Evolutionary conservation across 2,329 filamentous ascomycete species (phyloP).

Genomic region (Xylariaceae sp.): DNA sequence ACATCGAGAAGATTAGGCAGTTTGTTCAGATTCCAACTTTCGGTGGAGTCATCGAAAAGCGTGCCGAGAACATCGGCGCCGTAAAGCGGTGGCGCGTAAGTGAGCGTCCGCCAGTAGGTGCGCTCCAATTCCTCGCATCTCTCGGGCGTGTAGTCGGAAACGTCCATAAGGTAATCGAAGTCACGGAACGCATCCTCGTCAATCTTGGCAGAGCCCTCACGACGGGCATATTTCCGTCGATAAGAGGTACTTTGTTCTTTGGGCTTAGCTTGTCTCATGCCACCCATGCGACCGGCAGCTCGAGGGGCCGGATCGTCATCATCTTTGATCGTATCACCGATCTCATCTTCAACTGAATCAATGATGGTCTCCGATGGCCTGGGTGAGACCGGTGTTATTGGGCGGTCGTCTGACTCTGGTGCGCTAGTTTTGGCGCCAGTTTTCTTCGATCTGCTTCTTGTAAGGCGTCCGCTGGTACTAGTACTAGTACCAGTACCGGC

Average conservation of each 20-base stretch:
- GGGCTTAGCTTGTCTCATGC: conserved; percentile 46
- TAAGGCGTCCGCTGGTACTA: conserved; percentile 31
- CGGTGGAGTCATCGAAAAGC: conserved; percentile 79
- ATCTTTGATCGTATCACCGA: conserved; percentile 41
- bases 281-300: conserved; percentile 46
- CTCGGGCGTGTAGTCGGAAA: conserved; percentile 84
- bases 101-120: conserved; percentile 95
- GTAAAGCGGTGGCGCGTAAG: conserved; percentile 90
- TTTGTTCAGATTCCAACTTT: conserved; percentile 90
- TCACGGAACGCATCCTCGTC: conserved; percentile 87
- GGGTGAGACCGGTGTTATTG: conserved; percentile 56
- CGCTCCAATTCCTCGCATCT: conserved; percentile 92
- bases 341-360: conserved; percentile 48
- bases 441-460: conserved; percentile 36
- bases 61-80: conserved; percentile 96
- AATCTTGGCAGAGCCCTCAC: conserved; percentile 70
- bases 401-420: conserved; percentile 43
- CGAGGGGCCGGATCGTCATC: conserved; percentile 38
- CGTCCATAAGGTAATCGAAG: conserved; percentile 85
- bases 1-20: conserved; percentile 91
- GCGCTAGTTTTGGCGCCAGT: conserved; percentile 36
- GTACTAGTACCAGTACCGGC: conserved; percentile 24
- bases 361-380: conserved; percentile 38
- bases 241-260: conserved; percentile 75
- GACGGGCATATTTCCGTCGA: conserved; percentile 77